These are phyloP conservation scores for Xylaria sp. DNA, from an alignment of 2,329 filamentous ascomycete species.

Conservation along the genomic window DNA sequence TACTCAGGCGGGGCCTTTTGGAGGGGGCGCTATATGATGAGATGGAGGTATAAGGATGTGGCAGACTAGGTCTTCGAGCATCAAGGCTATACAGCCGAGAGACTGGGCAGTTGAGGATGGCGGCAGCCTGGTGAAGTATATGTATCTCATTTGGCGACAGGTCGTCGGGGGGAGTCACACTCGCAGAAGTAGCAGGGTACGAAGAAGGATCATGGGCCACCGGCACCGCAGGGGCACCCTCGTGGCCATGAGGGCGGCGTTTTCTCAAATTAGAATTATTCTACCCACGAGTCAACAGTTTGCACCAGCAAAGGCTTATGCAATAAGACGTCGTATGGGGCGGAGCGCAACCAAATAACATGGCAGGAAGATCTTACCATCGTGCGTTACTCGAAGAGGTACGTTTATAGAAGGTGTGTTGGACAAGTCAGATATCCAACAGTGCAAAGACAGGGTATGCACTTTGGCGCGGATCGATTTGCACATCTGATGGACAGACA, in stretches of 20 bases:
- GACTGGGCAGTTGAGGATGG: constrained; percentile 41
- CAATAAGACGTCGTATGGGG: constrained; percentile 41
- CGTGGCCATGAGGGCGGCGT: constrained; percentile 50
- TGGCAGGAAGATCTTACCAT: constrained; percentile 46
- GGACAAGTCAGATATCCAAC: constrained; percentile 37
- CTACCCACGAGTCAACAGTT: constrained; percentile 44
- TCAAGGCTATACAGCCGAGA: constrained; percentile 39
- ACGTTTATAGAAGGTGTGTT: constrained; percentile 42
- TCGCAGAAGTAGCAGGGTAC: constrained; percentile 36
- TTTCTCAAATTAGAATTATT: constrained; percentile 50
- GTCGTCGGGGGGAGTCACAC: constrained; percentile 31
- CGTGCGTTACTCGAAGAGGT: constrained; percentile 37
- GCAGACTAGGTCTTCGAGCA: constrained; percentile 40
- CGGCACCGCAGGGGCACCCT: constrained; percentile 45
- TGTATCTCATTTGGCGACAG: constrained; percentile 40
- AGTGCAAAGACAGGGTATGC: constrained; percentile 39
- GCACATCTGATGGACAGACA: constrained; percentile 34
- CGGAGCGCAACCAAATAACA: constrained; percentile 30
- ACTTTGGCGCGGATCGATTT: constrained; percentile 36
- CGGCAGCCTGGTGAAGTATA: constrained; percentile 45
- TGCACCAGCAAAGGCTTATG: constrained; percentile 39
- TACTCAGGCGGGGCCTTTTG: constrained; percentile 33
- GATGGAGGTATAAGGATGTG: constrained; percentile 35
- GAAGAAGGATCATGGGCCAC: constrained; percentile 43
- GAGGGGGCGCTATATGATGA: constrained; percentile 27